These are phyloP conservation scores for Neospora caninum DNA, from an alignment of 169 alveolate genomes.

Conservation along the genomic window DNA sequence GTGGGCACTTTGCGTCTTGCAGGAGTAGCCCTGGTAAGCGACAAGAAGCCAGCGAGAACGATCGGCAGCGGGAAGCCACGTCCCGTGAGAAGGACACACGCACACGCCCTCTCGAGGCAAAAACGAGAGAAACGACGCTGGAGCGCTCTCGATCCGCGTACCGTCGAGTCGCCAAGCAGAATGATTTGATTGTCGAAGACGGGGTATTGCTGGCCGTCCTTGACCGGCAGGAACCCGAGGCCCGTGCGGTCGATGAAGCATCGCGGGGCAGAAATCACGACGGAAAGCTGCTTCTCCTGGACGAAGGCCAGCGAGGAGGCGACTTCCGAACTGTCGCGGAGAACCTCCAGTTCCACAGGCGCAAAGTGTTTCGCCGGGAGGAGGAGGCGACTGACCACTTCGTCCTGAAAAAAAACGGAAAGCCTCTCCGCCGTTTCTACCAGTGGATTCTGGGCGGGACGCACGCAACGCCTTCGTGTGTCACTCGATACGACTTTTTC, in stretches of 20 bases:
- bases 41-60: too few relatives aligned
- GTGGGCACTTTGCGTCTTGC: too few relatives aligned
- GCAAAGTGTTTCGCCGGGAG: conserved; percentile 70
- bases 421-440: not conserved
- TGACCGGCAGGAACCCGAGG: conserved; percentile 78
- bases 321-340: conserved; percentile 70
- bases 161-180: conserved; percentile 71
- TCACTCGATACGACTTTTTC: not conserved
- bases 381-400: conserved; percentile 70
- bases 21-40: too few relatives aligned
- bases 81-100: too few relatives aligned
- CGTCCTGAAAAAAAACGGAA: conserved; percentile 52
- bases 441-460: too few relatives aligned
- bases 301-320: conserved; percentile 70
- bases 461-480: too few relatives aligned
- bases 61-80: too few relatives aligned
- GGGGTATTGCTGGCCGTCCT: conserved; percentile 76
- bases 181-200: conserved; percentile 78
- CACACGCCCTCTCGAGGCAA: too few relatives aligned
- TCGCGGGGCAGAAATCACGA: conserved; percentile 81
- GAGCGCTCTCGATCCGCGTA: not conserved
- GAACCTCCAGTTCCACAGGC: conserved; percentile 77
- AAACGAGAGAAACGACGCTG: too few relatives aligned
- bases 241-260: conserved; percentile 88
- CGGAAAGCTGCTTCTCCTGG: conserved; percentile 68